These are phyloP conservation scores for Mikania micrantha DNA, from an alignment of 129 eudicot species.

Conservation along the genomic window DNA sequence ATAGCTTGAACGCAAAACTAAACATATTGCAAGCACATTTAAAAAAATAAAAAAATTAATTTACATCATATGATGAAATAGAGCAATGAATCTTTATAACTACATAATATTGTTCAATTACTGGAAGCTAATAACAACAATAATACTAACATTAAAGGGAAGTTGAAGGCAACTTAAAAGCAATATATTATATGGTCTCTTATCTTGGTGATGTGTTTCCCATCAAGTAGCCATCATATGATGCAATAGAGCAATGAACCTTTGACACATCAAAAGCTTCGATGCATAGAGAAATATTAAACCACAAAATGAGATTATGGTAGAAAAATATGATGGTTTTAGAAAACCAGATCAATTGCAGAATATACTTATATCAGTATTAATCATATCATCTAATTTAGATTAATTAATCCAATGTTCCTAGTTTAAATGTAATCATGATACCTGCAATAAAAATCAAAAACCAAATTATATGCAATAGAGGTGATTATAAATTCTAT, in stretches of 20 bases:
- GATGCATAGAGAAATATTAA: constrained; percentile 52
- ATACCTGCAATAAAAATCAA: neutral
- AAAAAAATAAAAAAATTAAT: neutral
- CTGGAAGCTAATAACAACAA: neutral
- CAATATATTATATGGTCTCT: neutral
- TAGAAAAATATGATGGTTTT: neutral
- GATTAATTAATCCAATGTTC: neutral
- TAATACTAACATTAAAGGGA: neutral
- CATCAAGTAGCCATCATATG: too few species aligned
- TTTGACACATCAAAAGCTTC: constrained; percentile 79
- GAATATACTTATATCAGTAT: neutral
- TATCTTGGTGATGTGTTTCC: too few species aligned
- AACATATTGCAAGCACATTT: too few species aligned
- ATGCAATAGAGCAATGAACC: too few species aligned
- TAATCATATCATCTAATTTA: neutral
- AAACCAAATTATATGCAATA: too few species aligned
- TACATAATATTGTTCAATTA: neutral
- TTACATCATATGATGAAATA: neutral
- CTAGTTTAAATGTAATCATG: neutral
- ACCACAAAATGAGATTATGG: neutral
- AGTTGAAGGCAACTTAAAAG: neutral
- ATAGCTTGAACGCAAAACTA: too few species aligned
- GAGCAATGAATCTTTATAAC: neutral
- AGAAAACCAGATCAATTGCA: neutral
- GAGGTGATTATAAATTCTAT: too few species aligned